phyloP scores from a whole-genome alignment of 805 yeast species.

The Maudiozyma turicensis region DNA sequence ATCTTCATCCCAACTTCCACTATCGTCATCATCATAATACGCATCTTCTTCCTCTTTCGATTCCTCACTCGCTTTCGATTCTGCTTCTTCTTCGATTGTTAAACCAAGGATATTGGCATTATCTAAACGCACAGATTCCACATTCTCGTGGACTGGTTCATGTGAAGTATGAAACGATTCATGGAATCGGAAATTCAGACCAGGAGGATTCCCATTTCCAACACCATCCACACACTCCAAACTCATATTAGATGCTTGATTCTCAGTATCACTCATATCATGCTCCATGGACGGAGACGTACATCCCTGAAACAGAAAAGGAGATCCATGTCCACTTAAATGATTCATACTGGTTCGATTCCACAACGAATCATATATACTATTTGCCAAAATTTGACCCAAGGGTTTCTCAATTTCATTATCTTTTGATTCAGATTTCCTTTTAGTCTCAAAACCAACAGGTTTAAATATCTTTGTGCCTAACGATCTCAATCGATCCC shows the following conservation, averaged over 20 bases:
- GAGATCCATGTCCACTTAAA: not conserved
- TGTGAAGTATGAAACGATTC: not conserved
- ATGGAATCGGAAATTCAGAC: not conserved
- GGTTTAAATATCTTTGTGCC: conserved; percentile 47
- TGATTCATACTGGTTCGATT: not conserved
- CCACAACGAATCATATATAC: not conserved
- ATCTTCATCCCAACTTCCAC: not conserved
- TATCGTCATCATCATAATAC: conserved; percentile 1
- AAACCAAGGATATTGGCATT: not conserved
- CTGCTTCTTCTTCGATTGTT: not conserved
- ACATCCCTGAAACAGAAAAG: not conserved
- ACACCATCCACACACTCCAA: not conserved
- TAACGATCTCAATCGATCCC: conserved; percentile 21
- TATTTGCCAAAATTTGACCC: not conserved
- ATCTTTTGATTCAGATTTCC: not conserved
- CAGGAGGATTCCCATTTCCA: not conserved
- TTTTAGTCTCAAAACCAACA: conserved; percentile 35
- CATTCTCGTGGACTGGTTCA: not conserved
- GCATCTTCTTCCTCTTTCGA: conserved; percentile 2
- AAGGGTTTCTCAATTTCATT: not conserved
- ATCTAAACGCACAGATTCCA: not conserved
- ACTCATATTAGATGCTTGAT: not conserved
- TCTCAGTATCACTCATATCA: not conserved
- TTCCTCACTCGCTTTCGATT: not conserved
- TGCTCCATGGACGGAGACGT: not conserved